Evolutionary conservation across 257 asterid genomes (phyloP), one percentile per base, ranked within the genome.

Genomic region (Solanum chmielewskii): DNA sequence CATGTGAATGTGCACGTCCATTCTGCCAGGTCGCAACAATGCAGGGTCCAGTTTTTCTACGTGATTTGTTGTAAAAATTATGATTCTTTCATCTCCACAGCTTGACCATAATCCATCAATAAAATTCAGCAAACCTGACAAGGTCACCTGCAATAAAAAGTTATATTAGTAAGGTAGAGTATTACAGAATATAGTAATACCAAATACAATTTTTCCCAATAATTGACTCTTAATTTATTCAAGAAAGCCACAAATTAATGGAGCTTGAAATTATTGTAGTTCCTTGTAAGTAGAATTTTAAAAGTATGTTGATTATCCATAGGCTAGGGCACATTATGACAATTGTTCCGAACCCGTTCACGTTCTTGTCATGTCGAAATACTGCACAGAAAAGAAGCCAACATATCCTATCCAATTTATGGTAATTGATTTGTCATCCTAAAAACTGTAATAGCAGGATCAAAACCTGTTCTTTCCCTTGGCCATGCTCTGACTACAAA

Each of bases 11-110:
- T 41, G 83, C 29, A 89, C 44, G 66, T 91, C 93, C 93, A 91
- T 86, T 20, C 92, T 35, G 3, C 91, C 92, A 1, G 91, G 92
- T 25, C 89, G 62, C 6, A 91, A 60, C 25, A 91, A 20, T 56
- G 92, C 91, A 21, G 88, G 90, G 12, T 91, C 92, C 2, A 91
- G 85, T n/a, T 85, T 91, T 6, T 91, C 88, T 44, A 87, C 80
- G 80, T 86, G 83, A 83, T 91, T 91, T 25, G 91, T 87, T 0
- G 90, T 91, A 8, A 42, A 76, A 44, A 11, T 76, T 76, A 76
- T 76, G 23, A n/a, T 76, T 76, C 83, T 13, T 76, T 76, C 60
- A 23, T 76, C 60, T 7, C 14, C 60, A 7, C 60, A 76, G 0
- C 83, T 76, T 1, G 60, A 76, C 59, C 83, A 42, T n/a, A 76